Percentiles rank a stretch among this genome's conserved stretches.
These are phyloP conservation scores for Mycena haematopus DNA, from an alignment of 768 basidiomycete genomes.

Conservation along the genomic window DNA sequence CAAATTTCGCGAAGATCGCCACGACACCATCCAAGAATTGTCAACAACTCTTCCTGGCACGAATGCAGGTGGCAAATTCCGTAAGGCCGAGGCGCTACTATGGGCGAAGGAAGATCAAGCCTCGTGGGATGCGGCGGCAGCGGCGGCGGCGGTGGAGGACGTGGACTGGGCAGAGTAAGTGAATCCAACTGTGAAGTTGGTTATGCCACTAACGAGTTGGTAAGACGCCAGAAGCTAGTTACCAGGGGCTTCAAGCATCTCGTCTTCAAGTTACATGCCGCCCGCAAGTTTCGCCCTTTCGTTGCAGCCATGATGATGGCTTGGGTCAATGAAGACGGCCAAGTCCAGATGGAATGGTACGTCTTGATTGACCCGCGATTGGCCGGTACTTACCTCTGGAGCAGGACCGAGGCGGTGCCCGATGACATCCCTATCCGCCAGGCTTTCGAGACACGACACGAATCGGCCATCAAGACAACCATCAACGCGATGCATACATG, in stretches of 20 bases:
- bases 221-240: conserved; percentile 12
- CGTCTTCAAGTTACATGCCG: neutral
- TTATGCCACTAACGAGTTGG: neutral
- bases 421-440: neutral
- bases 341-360: neutral
- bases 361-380: neutral
- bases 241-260: neutral
- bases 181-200: neutral
- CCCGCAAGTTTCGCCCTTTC: conserved; percentile 8
- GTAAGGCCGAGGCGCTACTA: conserved; percentile 1
- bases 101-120: conserved; percentile 15
- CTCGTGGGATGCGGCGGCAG: conserved; percentile 1
- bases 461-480: neutral
- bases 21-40: neutral
- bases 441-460: neutral
- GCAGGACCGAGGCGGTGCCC: conserved; percentile 14
- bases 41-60: conserved; percentile 2
- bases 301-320: neutral
- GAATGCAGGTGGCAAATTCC: conserved; percentile 16
- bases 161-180: conserved; percentile 21
- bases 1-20: conserved; percentile 10
- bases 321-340: neutral
- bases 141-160: neutral
- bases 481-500: conserved; percentile 10
- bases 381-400: neutral